Base-by-base conservation (phyloP, 192 early-diverging fungal species). In the Spinellus fusiger region DNA sequence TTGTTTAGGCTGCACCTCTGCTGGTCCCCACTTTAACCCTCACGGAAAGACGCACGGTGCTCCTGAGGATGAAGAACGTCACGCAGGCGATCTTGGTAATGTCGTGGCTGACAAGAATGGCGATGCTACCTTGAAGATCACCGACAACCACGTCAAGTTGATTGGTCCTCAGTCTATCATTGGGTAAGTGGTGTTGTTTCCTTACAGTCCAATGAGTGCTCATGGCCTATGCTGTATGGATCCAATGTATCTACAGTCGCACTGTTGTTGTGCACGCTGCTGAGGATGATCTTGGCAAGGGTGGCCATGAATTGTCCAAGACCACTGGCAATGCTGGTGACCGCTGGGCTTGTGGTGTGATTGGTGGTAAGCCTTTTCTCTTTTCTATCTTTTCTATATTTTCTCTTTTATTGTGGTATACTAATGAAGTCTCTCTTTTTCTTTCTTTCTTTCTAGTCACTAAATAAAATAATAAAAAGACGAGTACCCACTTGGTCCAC, bases 41-140 rank as follows among this genome's bases (percentile, higher is more conserved):
- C 58, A 71, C 69, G 71, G 71, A 34, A 66, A 81, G 66, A 88
- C 80, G 13, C 93, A 96, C 81, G 92, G 93, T 59, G 91, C 85
- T 33, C 88, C 87, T 50, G 54, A 55, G 0, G 85, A 75, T 68
- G 66, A 73, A 51, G 57, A 77, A 28, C 88, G 91, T 52, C 94
- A 96, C 77, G 84, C 84, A 27, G 94, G 94, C 63, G 94, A 96
- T 74, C 83, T 96, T 54, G 94, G 94, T 66, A 96, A 96, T 77
- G 62, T 96, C 47, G 65, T 35, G 20, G 86, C 80, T 23, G 66
- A 73, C 13, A 66, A 66, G 12, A 59, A 82, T 52, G 88, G 91
- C 46, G 72, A 65, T 55, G 86, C 80, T 53, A 68, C 69, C 34
- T 50, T 80, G 31, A 75, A 77, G 37, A 65, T 77, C 54, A 54